Conservation (phyloP, 2,329 filamentous ascomycete species). For the Trichoderma atrobrunneum region DNA sequence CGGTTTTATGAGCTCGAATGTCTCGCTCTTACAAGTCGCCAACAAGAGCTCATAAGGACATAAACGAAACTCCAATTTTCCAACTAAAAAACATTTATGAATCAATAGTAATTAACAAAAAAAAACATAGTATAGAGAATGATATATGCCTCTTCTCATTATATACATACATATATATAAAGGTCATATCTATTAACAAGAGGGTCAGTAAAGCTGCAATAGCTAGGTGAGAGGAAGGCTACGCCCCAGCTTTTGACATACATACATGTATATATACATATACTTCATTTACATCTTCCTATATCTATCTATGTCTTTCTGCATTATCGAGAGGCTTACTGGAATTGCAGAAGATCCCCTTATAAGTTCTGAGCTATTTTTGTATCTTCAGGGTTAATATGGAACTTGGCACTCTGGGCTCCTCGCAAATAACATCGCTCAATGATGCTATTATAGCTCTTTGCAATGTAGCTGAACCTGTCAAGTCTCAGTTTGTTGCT, state of each 20-base stretch:
- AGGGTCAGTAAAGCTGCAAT: too few relatives aligned
- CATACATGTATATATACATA: neutral
- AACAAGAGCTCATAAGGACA: too few relatives aligned
- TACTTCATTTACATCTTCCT: neutral
- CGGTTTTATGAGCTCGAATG: too few relatives aligned
- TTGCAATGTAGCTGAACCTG: neutral
- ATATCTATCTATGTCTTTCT: neutral
- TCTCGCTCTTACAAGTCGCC: too few relatives aligned
- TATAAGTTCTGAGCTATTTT: neutral
- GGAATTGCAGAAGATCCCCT: neutral
- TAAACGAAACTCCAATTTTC: too few relatives aligned
- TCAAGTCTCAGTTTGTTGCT: neutral
- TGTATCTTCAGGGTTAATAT: neutral
- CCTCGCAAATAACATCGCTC: neutral
- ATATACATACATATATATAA: too few relatives aligned
- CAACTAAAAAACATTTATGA: too few relatives aligned
- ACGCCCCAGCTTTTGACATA: neutral
- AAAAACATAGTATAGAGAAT: too few relatives aligned
- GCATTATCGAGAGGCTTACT: neutral
- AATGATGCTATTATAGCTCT: neutral
- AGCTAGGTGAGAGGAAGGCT: too few relatives aligned
- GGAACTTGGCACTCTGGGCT: neutral
- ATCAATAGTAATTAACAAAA: too few relatives aligned
- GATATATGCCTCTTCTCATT: too few relatives aligned
- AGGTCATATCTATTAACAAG: too few relatives aligned